These are phyloP conservation scores for Hysterangium stoloniferum DNA, from an alignment of 768 basidiomycete genomes.

Conservation along the genomic window DNA sequence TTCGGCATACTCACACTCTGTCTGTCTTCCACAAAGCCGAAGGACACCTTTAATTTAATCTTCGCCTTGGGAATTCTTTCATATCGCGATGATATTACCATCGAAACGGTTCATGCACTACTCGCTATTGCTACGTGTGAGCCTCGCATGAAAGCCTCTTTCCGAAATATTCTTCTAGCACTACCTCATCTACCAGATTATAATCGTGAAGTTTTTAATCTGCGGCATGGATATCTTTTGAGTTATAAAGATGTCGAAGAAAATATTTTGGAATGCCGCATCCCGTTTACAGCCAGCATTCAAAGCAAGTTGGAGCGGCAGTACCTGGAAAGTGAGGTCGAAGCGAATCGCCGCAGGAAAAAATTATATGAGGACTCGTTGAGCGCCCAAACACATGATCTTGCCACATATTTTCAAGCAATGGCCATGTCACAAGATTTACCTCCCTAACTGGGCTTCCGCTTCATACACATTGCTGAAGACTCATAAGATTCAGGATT, in stretches of 20 bases:
- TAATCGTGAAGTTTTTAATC: background rate
- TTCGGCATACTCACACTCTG: background rate
- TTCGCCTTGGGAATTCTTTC: slow-evolving; percentile 4
- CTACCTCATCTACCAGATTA: background rate
- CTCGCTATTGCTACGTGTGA: background rate
- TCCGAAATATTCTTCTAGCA: background rate
- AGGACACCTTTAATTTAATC: background rate
- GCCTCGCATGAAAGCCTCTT: background rate
- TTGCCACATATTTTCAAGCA: slow-evolving; percentile 9
- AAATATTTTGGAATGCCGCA: background rate
- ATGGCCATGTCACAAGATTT: slow-evolving; percentile 19
- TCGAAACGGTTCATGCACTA: background rate
- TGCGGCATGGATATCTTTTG: background rate
- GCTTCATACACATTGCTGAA: background rate
- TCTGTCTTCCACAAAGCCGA: background rate
- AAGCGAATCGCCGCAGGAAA: no score
- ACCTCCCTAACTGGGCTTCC: background rate
- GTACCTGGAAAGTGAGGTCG: no score
- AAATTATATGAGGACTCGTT: no score
- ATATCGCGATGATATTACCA: background rate
- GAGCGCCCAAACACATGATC: no score
- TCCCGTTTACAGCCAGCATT: background rate
- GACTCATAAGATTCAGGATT: background rate
- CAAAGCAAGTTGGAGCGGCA: no score
- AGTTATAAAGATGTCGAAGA: background rate